phyloP scores from a whole-genome alignment of 345 rosid genomes.

The Salix exigua region DNA sequence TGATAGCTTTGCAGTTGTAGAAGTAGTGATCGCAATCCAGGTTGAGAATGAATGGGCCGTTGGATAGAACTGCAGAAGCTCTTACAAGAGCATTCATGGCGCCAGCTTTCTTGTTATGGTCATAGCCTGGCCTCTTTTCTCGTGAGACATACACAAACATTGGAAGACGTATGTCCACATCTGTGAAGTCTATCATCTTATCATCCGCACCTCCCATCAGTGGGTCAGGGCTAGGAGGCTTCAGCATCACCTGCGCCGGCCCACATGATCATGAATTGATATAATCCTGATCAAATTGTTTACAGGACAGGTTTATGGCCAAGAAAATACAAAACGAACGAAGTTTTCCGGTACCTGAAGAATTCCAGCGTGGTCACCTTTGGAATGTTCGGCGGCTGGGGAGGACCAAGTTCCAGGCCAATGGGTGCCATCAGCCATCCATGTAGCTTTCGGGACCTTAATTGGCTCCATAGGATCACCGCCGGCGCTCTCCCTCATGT shows the following conservation, averaged over 20 bases:
- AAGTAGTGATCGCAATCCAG: constrained; percentile 97
- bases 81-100: constrained; percentile 93
- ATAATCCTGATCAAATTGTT: background rate
- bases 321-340: background rate
- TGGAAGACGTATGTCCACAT: constrained; percentile 77
- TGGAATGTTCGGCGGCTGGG: constrained; percentile 61
- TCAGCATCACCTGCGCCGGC: constrained; percentile 62
- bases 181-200: constrained; percentile 68
- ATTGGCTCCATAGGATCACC: constrained; percentile 66
- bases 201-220: constrained; percentile 48
- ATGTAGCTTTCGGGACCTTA: constrained; percentile 72
- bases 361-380: constrained; percentile 93
- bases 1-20: constrained; percentile 74
- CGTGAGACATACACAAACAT: constrained; percentile 86
- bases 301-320: background rate
- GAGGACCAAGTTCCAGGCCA: constrained; percentile 89
- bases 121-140: constrained; percentile 90
- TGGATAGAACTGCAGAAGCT: constrained; percentile 79
- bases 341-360: constrained; percentile 40
- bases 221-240: constrained; percentile 84
- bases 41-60: constrained; percentile 93
- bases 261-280: background rate
- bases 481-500: constrained; percentile 62
- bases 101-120: constrained; percentile 96
- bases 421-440: constrained; percentile 99